Percentiles rank a stretch among this genome's conserved stretches.
Conservation (phyloP, 2,329 filamentous ascomycete genomes). For the Lanzia echinophila region DNA sequence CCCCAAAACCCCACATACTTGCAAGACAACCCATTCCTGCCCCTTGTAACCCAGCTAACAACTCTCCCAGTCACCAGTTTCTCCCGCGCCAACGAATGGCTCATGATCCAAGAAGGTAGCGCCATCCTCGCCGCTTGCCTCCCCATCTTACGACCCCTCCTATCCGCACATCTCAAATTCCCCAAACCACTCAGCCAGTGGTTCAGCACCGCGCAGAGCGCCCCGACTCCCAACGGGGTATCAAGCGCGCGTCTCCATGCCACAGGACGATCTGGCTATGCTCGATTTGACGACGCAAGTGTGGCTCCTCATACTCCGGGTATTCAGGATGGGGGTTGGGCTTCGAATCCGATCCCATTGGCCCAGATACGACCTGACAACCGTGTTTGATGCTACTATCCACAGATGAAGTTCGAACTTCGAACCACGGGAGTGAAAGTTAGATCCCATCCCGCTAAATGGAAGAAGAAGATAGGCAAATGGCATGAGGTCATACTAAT, state of each 20-base stretch:
- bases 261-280: background rate
- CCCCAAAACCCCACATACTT: background rate
- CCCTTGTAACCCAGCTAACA: background rate
- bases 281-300: background rate
- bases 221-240: background rate
- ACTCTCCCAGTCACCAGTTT: background rate
- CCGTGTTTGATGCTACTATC: too few relatives aligned
- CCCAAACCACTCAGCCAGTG: background rate
- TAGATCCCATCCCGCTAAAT: too few relatives aligned
- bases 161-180: background rate
- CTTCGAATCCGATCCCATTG: too few relatives aligned
- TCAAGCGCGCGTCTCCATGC: background rate
- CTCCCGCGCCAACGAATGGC: background rate
- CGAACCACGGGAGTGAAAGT: too few relatives aligned
- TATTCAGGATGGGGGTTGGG: too few relatives aligned
- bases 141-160: slow-evolving; percentile 3
- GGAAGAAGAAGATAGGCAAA: too few relatives aligned
- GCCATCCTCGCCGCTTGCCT: slow-evolving; percentile 7
- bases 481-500: too few relatives aligned
- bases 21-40: background rate
- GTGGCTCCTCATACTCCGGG: too few relatives aligned
- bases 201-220: background rate
- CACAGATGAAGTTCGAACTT: too few relatives aligned
- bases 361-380: too few relatives aligned
- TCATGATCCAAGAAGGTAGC: slow-evolving; percentile 7